Percentiles rank a stretch among this genome's conserved stretches.
Conservation (phyloP, 352 stramenopile species). For the Elongisporangium undulatum region DNA sequence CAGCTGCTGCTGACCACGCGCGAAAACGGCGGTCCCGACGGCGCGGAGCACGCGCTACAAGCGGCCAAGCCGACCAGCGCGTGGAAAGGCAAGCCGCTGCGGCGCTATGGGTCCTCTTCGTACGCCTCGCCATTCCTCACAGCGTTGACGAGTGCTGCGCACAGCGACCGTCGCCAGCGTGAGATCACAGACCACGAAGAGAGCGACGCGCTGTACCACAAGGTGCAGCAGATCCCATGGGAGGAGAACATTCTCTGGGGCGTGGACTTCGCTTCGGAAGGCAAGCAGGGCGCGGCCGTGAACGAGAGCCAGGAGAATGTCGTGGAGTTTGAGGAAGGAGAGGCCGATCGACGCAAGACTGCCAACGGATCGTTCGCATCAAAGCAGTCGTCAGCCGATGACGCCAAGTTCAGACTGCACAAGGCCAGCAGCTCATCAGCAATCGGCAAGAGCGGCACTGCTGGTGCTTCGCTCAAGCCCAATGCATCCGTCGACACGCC, state of each 20-base stretch:
- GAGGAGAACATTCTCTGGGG: conserved; percentile 83
- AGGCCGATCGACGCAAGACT: neutral
- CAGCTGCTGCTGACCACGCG: conserved; percentile 56
- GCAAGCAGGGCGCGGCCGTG: conserved; percentile 6
- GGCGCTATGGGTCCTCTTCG: conserved; percentile 54
- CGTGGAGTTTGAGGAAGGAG: conserved; percentile 48
- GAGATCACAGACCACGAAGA: conserved; percentile 15
- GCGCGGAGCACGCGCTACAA: conserved; percentile 35
- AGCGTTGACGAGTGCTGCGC: conserved; percentile 12
- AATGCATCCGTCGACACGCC: conserved; percentile 7
- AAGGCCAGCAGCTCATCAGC: neutral
- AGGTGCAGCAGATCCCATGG: conserved; percentile 78
- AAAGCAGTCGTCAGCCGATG: neutral
- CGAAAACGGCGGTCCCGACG: conserved; percentile 32
- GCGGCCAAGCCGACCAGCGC: conserved; percentile 14
- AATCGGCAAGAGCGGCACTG: neutral
- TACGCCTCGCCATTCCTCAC: conserved; percentile 49
- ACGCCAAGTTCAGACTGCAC: neutral
- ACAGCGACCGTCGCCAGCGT: conserved; percentile 10
- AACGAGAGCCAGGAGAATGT: conserved; percentile 14
- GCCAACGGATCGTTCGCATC: neutral
- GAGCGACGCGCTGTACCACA: conserved; percentile 68
- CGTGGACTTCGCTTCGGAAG: conserved; percentile 38
- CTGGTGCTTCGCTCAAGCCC: neutral
- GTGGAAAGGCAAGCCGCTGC: conserved; percentile 67